A percentile compares a stretch with the other conserved stretches of the same genome.
Conservation (phyloP, 306 rosid species). For the Senna siamea region DNA sequence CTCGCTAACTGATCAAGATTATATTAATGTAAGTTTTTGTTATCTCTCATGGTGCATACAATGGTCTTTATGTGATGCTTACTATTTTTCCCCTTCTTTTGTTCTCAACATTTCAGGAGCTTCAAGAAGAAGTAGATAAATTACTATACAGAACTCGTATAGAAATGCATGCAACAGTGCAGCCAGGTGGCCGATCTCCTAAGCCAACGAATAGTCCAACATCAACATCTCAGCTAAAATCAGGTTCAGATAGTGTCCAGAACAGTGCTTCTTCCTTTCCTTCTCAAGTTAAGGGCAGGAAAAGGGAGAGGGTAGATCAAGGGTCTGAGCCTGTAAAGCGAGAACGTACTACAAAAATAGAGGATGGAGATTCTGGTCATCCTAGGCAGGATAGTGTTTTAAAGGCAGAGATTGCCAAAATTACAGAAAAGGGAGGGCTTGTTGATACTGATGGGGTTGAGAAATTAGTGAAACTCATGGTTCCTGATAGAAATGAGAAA, state of each 20-base stretch:
- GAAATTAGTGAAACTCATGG: slow-evolving; percentile 67
- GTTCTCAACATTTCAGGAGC: slow-evolving; percentile 47
- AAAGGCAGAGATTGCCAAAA: slow-evolving; percentile 57
- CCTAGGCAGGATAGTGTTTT: slow-evolving; percentile 51
- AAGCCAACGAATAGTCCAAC: slow-evolving; percentile 64
- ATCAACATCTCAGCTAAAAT: slow-evolving; percentile 57
- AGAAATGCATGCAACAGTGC: slow-evolving; percentile 73
- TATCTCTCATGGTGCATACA: neutral
- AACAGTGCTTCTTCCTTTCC: slow-evolving; percentile 55
- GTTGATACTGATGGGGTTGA: slow-evolving; percentile 57
- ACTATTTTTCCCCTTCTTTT: neutral
- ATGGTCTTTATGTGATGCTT: neutral
- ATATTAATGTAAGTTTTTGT: slow-evolving; percentile 64
- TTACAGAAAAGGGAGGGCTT: slow-evolving; percentile 70
- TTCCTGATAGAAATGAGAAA: slow-evolving; percentile 55
- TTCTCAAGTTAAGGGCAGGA: slow-evolving; percentile 57
- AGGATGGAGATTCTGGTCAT: slow-evolving; percentile 58
- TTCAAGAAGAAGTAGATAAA: slow-evolving; percentile 71
- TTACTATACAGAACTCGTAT: slow-evolving; percentile 54
- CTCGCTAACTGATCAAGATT: slow-evolving; percentile 74
- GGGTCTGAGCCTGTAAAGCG: slow-evolving; percentile 56
- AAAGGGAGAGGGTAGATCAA: slow-evolving; percentile 69
- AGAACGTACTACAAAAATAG: slow-evolving; percentile 53
- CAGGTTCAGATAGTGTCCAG: slow-evolving; percentile 62
- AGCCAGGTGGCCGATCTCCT: slow-evolving; percentile 73